These are phyloP conservation scores for Breynia disticha DNA, from an alignment of 441 rosid species.

Conservation along the genomic window DNA sequence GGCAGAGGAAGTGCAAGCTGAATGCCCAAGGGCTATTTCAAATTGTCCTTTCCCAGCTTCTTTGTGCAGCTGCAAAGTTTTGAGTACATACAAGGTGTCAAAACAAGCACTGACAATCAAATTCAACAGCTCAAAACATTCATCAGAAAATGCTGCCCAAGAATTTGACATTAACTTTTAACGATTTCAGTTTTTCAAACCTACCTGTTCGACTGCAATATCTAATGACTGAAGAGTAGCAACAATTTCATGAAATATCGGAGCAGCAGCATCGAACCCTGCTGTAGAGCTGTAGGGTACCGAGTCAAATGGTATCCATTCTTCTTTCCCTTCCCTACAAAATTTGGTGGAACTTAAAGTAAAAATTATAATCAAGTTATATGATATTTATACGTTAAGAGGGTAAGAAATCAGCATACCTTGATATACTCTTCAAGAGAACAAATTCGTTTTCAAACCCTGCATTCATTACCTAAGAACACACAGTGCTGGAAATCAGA, in stretches of 20 bases:
- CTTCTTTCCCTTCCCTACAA: conserved; percentile 75
- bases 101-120: neutral
- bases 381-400: neutral
- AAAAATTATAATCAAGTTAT: neutral
- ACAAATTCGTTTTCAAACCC: conserved; percentile 94
- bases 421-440: conserved; percentile 52
- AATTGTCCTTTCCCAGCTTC: conserved; percentile 94
- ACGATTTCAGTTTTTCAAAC: neutral
- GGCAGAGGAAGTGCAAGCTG: conserved; percentile 47
- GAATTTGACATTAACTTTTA: conserved; percentile 6
- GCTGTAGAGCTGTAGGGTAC: conserved; percentile 68
- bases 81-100: conserved; percentile 9
- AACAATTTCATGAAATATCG: conserved; percentile 56
- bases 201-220: conserved; percentile 81
- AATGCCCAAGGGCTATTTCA: conserved; percentile 69
- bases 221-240: conserved; percentile 52
- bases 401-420: conserved; percentile 28
- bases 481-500: conserved; percentile 11
- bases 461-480: conserved; percentile 74
- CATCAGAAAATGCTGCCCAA: neutral
- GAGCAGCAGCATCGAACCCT: conserved; percentile 55
- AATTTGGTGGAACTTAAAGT: conserved; percentile 2
- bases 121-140: too few species aligned
- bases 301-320: conserved; percentile 74
- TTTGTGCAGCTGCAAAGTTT: conserved; percentile 50